Percentiles rank a stretch among this genome's conserved stretches.
Evolutionary conservation across 208 protist genomes (phyloP).

Genomic region (Zelonia costaricensis): DNA sequence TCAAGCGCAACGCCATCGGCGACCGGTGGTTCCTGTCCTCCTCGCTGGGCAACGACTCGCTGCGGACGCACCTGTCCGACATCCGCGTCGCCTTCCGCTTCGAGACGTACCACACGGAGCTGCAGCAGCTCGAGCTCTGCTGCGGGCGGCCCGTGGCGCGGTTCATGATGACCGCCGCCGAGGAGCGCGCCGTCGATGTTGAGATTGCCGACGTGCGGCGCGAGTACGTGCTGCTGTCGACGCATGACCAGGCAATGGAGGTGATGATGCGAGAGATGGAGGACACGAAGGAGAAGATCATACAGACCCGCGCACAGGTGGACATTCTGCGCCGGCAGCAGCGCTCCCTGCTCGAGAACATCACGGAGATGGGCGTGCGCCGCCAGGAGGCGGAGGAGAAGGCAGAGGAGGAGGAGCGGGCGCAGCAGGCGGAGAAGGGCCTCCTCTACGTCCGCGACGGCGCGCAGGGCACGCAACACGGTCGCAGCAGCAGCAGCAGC

Average conservation of each 20-base stretch:
- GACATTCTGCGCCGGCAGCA: slow-evolving; percentile 76
- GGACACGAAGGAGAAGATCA: slow-evolving; percentile 56
- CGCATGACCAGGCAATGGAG: slow-evolving; percentile 90
- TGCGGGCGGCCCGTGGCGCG: slow-evolving; percentile 56
- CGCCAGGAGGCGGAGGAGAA: slow-evolving; percentile 60
- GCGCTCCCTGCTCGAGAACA: slow-evolving; percentile 79
- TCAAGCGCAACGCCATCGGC: slow-evolving; percentile 91
- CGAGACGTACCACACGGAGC: slow-evolving; percentile 93
- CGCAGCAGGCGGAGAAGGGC: slow-evolving; percentile 27
- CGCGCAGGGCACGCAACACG: slow-evolving; percentile 1
- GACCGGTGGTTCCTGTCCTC: slow-evolving; percentile 89
- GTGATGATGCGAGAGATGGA: slow-evolving; percentile 85
- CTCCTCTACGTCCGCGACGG: slow-evolving; percentile 51
- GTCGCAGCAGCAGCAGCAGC: no score
- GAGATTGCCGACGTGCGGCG: slow-evolving; percentile 47
- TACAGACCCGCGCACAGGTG: slow-evolving; percentile 47
- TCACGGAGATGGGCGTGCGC: slow-evolving; percentile 72
- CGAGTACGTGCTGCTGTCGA: slow-evolving; percentile 80
- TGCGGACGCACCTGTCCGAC: slow-evolving; percentile 90
- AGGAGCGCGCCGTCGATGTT: slow-evolving; percentile 85
- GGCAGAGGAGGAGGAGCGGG: slow-evolving; percentile 29
- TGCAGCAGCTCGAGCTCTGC: slow-evolving; percentile 81
- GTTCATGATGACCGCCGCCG: slow-evolving; percentile 80
- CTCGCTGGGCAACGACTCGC: slow-evolving; percentile 86
- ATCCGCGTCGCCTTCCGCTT: slow-evolving; percentile 93